Conservation (phyloP, 164 flowering plant species). For the Vitis labrusca region DNA sequence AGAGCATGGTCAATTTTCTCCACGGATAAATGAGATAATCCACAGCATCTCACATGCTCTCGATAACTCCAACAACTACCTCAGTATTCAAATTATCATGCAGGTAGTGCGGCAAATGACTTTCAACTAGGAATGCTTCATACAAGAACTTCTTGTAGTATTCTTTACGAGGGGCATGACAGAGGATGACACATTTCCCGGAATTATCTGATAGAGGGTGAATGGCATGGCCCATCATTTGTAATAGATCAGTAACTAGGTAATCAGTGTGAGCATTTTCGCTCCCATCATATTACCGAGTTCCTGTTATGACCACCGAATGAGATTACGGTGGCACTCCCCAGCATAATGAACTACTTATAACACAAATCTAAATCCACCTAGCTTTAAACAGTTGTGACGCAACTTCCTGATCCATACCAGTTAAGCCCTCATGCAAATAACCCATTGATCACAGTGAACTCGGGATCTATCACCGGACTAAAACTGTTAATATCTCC, state of each 20-base stretch:
- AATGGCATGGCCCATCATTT: slow-evolving; percentile 98
- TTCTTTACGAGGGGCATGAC: slow-evolving; percentile 96
- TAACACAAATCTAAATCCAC: slow-evolving; percentile 91
- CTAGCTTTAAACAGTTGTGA: slow-evolving; percentile 84
- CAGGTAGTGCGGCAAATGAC: slow-evolving; percentile 89
- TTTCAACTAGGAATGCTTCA: slow-evolving; percentile 97
- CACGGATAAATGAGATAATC: slow-evolving; percentile 70
- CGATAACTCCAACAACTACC: slow-evolving; percentile 74
- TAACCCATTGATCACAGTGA: slow-evolving; percentile 44
- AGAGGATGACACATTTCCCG: slow-evolving; percentile 89
- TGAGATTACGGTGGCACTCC: slow-evolving; percentile 81
- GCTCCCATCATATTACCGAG: slow-evolving; percentile 94
- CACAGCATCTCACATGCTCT: slow-evolving; percentile 91
- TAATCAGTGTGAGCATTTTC: slow-evolving; percentile 95
- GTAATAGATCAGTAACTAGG: slow-evolving; percentile 86
- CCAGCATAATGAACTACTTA: slow-evolving; percentile 92
- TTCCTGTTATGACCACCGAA: slow-evolving; percentile 96
- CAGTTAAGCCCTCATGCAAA: slow-evolving; percentile 81
- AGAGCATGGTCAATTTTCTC: no score
- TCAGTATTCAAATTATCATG: slow-evolving; percentile 95
- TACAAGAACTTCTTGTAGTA: slow-evolving; percentile 93
- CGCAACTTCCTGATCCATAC: slow-evolving; percentile 78
- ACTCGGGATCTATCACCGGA: no score
- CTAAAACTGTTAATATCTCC: no score
- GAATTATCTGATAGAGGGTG: slow-evolving; percentile 82